Conservation (phyloP, 768 basidiomycete genomes). For the Mycena rosella region DNA sequence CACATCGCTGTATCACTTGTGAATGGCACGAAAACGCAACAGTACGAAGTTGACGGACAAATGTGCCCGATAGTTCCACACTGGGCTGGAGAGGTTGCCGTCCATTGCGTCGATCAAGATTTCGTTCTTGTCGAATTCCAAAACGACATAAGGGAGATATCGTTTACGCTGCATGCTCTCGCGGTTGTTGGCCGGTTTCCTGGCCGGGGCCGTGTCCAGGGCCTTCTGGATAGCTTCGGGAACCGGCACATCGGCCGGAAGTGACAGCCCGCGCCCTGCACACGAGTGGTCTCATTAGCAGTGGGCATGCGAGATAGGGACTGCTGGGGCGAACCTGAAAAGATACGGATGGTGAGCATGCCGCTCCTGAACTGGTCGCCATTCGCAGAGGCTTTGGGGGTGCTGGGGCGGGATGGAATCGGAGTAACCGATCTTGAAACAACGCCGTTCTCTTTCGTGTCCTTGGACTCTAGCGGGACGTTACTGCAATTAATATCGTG, state of each 20-base stretch:
- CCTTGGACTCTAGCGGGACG: constrained; percentile 68
- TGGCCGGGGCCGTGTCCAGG: constrained; percentile 69
- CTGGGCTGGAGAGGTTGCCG: constrained; percentile 89
- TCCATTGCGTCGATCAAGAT: constrained; percentile 96
- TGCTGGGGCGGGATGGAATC: constrained; percentile 84
- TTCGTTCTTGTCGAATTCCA: constrained; percentile 99
- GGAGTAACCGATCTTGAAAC: constrained; percentile 85
- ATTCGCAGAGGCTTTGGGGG: constrained; percentile 69
- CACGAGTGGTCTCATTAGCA: constrained; percentile 14
- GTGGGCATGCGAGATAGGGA: neutral
- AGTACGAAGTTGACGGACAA: constrained; percentile 72
- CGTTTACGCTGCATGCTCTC: constrained; percentile 95
- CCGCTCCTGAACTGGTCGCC: constrained; percentile 85
- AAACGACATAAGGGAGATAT: constrained; percentile 94
- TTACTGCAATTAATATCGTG: constrained; percentile 7
- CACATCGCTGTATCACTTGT: constrained; percentile 79
- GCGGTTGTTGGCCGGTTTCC: constrained; percentile 77
- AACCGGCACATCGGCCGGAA: constrained; percentile 82
- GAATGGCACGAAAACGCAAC: constrained; percentile 3
- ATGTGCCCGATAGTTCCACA: constrained; percentile 96
- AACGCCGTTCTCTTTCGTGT: constrained; percentile 76
- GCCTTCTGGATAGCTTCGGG: constrained; percentile 91
- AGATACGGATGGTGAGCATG: constrained; percentile 95
- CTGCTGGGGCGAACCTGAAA: constrained; percentile 73
- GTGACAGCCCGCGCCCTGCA: constrained; percentile 81